phyloP scores from a whole-genome alignment of 352 stramenopile species.

The Globisporangium alternatum region DNA sequence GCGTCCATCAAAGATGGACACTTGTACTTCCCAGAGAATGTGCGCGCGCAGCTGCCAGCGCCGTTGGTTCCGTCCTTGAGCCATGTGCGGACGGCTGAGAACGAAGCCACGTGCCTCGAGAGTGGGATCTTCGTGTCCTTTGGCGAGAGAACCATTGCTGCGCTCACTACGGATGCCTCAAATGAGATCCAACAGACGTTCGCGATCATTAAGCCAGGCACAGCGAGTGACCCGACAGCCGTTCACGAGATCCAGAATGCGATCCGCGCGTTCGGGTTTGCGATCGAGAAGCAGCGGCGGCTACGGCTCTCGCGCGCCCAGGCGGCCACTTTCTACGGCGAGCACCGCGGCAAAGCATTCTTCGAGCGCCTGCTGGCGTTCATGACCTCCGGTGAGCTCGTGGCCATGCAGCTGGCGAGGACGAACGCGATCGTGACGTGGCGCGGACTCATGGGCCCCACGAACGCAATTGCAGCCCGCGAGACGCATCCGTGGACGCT shows the following conservation, averaged over 20 bases:
- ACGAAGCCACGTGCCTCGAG: constrained; percentile 35
- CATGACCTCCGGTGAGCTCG: constrained; percentile 70
- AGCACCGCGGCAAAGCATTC: constrained; percentile 62
- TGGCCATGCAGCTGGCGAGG: constrained; percentile 45
- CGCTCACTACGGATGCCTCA: not conserved
- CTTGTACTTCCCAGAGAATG: constrained; percentile 46
- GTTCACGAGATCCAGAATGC: constrained; percentile 35
- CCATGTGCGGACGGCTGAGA: constrained; percentile 21
- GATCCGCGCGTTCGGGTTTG: constrained; percentile 49
- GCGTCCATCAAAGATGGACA: constrained; percentile 26
- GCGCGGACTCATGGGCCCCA: constrained; percentile 75
- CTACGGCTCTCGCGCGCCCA: constrained; percentile 41
- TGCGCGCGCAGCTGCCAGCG: constrained; percentile 32
- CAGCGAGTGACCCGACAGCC: constrained; percentile 24
- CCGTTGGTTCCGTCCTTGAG: constrained; percentile 19
- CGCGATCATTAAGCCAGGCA: constrained; percentile 64
- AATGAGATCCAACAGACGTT: constrained; percentile 35
- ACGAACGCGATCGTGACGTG: constrained; percentile 58
- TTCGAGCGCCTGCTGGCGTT: constrained; percentile 52
- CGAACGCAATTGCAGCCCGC: constrained; percentile 53
- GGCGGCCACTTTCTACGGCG: constrained; percentile 55
- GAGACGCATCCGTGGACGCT: constrained; percentile 52
- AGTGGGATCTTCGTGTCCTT: constrained; percentile 41
- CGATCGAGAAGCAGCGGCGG: constrained; percentile 35
- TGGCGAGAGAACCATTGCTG: constrained; percentile 13